Conservation (phyloP, 1,284 basidiomycete species). For the Melampsora americana region DNA sequence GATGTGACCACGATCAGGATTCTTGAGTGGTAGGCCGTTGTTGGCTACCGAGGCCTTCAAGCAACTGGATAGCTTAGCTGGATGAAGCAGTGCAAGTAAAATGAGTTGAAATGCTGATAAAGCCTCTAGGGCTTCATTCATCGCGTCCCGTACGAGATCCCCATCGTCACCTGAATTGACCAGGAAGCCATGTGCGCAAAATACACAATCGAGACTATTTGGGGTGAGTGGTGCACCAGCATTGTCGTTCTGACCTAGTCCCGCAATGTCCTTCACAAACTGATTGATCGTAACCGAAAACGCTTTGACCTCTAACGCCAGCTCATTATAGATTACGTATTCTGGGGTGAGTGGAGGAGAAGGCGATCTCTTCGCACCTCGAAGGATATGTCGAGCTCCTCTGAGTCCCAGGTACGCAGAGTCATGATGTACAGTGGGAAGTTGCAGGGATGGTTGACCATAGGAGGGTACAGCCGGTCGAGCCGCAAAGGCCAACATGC, state of each 20-base stretch:
- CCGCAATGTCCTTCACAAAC: conserved; percentile 39
- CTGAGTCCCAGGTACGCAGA: background rate
- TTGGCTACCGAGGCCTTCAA: background rate
- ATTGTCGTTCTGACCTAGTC: background rate
- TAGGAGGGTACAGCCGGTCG: background rate
- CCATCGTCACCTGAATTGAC: conserved; percentile 17
- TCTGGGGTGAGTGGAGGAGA: conserved; percentile 23
- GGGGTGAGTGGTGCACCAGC: background rate
- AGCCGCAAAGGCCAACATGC: conserved; percentile 31
- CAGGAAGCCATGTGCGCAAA: conserved; percentile 31
- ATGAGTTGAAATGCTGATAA: conserved; percentile 36
- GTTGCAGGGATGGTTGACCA: background rate
- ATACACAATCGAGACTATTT: conserved; percentile 7
- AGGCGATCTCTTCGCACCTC: conserved; percentile 15
- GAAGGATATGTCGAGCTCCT: conserved; percentile 29
- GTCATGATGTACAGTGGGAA: background rate
- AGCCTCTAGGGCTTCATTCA: conserved; percentile 42
- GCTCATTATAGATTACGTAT: conserved; percentile 8
- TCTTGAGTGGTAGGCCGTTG: background rate
- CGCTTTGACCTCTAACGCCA: conserved; percentile 13
- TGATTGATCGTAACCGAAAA: conserved; percentile 16
- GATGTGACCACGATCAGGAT: background rate
- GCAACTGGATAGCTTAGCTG: conserved; percentile 13
- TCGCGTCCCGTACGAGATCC: conserved; percentile 31
- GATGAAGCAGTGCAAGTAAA: conserved; percentile 14